Evolutionary conservation across 2,329 filamentous ascomycete genomes (phyloP).

Genomic region (Corinectria fuckeliana): DNA sequence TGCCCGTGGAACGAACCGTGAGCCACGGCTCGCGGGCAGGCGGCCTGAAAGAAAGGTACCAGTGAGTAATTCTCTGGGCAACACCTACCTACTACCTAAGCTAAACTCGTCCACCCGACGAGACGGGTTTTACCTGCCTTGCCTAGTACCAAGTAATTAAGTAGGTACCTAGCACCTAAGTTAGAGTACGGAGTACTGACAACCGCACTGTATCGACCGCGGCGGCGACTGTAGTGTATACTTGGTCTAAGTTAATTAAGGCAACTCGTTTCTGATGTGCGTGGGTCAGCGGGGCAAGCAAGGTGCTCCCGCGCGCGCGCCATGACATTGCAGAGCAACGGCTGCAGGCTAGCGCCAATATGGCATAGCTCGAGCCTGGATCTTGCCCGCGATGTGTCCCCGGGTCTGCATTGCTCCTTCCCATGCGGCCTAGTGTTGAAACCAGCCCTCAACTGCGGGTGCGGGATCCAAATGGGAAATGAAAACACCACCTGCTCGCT

Average conservation of each 20-base stretch:
- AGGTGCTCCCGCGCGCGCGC: slow-evolving; percentile 18
- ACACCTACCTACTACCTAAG: too few species aligned
- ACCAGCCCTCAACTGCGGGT: slow-evolving; percentile 1
- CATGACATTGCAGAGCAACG: slow-evolving; percentile 19
- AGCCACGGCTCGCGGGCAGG: not conserved
- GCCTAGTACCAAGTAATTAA: too few species aligned
- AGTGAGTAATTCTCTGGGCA: too few species aligned
- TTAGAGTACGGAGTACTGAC: not conserved
- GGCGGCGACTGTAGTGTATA: not conserved
- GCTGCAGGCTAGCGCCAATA: slow-evolving; percentile 9
- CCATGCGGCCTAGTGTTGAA: slow-evolving; percentile 13
- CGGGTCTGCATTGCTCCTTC: slow-evolving; percentile 10
- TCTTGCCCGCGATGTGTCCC: slow-evolving; percentile 1
- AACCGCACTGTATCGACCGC: not conserved
- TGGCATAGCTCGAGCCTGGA: slow-evolving; percentile 15
- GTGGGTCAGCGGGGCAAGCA: slow-evolving; percentile 6
- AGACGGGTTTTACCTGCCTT: not conserved
- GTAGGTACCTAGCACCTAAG: too few species aligned
- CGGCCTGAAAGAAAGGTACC: slow-evolving; percentile 2
- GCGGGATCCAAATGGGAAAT: slow-evolving; percentile 25
- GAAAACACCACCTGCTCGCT: slow-evolving; percentile 13
- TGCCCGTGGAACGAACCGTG: not conserved
- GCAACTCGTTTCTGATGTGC: slow-evolving; percentile 3
- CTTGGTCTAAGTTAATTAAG: slow-evolving; percentile 4
- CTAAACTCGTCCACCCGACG: not conserved